Evolutionary conservation across 345 rosid genomes (phyloP).

Genomic region (Eucalyptus marginata): DNA sequence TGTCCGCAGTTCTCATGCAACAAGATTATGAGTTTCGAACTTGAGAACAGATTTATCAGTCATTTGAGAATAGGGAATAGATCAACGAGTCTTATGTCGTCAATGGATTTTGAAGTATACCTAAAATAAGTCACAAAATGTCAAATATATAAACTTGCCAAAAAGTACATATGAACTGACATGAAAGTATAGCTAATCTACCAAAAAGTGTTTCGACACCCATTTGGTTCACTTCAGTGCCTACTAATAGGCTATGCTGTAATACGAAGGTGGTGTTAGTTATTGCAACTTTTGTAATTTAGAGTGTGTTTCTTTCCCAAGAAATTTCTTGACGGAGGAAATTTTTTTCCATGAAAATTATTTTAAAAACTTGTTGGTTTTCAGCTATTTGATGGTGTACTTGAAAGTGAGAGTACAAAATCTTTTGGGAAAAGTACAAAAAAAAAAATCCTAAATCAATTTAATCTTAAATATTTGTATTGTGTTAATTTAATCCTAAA

Average conservation of each 20-base stretch:
- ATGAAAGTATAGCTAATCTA: not conserved
- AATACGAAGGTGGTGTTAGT: not conserved
- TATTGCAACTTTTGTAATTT: not conserved
- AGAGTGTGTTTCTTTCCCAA: not conserved
- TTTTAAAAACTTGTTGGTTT: not conserved
- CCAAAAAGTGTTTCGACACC: not conserved
- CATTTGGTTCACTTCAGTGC: not conserved
- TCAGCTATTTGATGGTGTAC: not conserved
- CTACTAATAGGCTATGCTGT: not conserved
- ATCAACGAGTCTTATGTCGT: not conserved
- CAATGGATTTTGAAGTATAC: not conserved
- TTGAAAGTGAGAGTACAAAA: not conserved
- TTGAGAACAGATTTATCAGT: not conserved
- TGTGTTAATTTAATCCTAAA: too few relatives aligned
- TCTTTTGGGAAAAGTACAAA: not conserved
- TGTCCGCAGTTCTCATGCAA: not conserved
- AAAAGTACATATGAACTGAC: not conserved
- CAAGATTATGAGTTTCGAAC: not conserved
- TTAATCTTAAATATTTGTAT: not conserved
- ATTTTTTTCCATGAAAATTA: fast-evolving
- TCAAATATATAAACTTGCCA: not conserved
- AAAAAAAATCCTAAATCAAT: too few relatives aligned
- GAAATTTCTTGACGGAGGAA: not conserved
- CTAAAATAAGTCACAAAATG: not conserved
- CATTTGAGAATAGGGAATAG: not conserved